Conservation (phyloP, 1,284 basidiomycete species). For the Sporisorium iseilematis-ciliati region DNA sequence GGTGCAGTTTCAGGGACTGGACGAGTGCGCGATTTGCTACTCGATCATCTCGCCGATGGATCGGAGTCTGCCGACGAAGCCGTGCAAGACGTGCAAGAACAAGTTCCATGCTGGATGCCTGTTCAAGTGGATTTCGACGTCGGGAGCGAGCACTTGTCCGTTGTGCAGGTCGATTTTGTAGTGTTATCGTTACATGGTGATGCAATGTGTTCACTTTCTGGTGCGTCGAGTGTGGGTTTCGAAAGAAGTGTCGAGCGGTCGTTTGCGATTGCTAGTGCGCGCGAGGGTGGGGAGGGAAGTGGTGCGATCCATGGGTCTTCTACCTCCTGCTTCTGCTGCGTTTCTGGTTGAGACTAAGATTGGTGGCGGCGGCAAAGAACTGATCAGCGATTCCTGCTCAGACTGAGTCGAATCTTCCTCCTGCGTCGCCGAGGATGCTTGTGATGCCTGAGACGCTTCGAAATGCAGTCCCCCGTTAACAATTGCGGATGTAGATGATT, state of each 20-base stretch:
- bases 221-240: conserved; percentile 3
- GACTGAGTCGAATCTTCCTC: conserved; percentile 45
- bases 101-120: conserved; percentile 79
- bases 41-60: conserved; percentile 95
- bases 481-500: conserved; percentile 6
- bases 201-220: background rate
- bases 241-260: background rate
- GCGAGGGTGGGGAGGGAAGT: conserved; percentile 13
- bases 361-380: conserved; percentile 4
- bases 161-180: conserved; percentile 78
- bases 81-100: conserved; percentile 93
- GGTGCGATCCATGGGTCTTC: conserved; percentile 9
- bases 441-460: conserved; percentile 8
- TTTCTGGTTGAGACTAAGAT: background rate
- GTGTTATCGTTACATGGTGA: background rate
- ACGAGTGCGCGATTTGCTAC: conserved; percentile 70
- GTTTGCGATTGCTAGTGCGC: background rate
- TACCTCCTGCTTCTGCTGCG: background rate
- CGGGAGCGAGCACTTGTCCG: conserved; percentile 88
- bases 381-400: conserved; percentile 19
- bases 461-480: background rate
- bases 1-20: conserved; percentile 67
- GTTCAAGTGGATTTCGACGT: conserved; percentile 86
- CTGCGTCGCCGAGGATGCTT: conserved; percentile 36
- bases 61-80: conserved; percentile 86